Evolutionary conservation across 2,329 filamentous ascomycete species (phyloP).

Genomic region (Aureobasidium sp.): DNA sequence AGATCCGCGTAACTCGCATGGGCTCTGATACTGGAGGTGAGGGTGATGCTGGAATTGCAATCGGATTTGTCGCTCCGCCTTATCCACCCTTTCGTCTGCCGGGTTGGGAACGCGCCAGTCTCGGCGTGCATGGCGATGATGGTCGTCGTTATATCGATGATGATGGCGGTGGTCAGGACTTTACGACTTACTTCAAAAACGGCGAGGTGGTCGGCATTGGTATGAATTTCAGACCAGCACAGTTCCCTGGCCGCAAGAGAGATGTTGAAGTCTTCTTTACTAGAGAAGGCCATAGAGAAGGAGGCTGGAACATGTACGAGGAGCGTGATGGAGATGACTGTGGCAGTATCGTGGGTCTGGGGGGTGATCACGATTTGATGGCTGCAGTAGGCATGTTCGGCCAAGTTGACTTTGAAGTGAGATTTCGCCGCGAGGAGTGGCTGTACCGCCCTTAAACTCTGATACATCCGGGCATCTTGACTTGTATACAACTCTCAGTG

Average conservation of each 20-base stretch:
- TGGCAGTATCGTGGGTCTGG: conserved; percentile 56
- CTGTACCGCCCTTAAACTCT: conserved; percentile 15
- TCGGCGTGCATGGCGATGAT: conserved; percentile 75
- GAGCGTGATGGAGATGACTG: conserved; percentile 60
- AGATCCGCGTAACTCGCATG: conserved; percentile 51
- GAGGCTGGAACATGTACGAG: conserved; percentile 67
- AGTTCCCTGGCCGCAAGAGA: conserved; percentile 21
- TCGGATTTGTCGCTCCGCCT: conserved; percentile 66
- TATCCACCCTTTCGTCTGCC: conserved; percentile 73
- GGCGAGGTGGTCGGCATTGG: conserved; percentile 66
- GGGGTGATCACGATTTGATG: conserved; percentile 49
- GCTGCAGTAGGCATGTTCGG: conserved; percentile 66
- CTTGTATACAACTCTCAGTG: too few relatives aligned
- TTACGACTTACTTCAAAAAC: conserved; percentile 55
- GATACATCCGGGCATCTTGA: too few relatives aligned
- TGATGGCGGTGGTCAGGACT: conserved; percentile 62
- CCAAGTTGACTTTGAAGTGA: conserved; percentile 59
- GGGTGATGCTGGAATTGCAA: conserved; percentile 51
- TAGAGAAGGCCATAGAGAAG: conserved; percentile 52
- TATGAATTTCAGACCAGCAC: conserved; percentile 48
- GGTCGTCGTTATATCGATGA: conserved; percentile 71
- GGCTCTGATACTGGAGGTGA: conserved; percentile 27
- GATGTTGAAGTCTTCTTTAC: conserved; percentile 64
- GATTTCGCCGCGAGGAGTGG: conserved; percentile 28
- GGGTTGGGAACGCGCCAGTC: conserved; percentile 69